phyloP scores from a whole-genome alignment of 2,329 filamentous ascomycete species.

The Proliferodiscus dingleyae region DNA sequence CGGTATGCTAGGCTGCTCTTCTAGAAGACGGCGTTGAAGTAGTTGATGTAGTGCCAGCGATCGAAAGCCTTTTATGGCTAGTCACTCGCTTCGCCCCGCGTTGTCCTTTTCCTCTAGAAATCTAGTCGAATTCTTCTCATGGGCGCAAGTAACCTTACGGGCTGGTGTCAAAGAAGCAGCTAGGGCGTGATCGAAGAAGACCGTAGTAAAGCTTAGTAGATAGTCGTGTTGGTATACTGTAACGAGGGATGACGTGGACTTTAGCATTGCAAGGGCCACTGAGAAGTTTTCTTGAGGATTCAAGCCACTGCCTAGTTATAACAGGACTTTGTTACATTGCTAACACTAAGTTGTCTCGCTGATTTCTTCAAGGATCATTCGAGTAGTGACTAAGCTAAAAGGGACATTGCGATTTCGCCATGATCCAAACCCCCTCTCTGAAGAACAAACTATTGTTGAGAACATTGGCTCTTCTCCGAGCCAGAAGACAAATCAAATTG shows the following conservation, averaged over 20 bases:
- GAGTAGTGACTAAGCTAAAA: background rate
- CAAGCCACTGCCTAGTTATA: background rate
- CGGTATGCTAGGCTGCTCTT: too few species aligned
- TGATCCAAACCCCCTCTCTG: background rate
- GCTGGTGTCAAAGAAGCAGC: too few species aligned
- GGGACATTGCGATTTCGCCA: background rate
- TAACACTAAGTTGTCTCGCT: background rate
- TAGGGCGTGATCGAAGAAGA: too few species aligned
- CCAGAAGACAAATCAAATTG: conserved; percentile 6
- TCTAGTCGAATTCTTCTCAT: too few species aligned
- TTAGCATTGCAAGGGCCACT: background rate
- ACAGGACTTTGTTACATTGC: background rate
- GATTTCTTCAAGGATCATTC: background rate
- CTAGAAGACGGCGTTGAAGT: too few species aligned
- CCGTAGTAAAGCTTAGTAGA: too few species aligned
- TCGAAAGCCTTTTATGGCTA: too few species aligned
- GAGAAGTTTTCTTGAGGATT: background rate
- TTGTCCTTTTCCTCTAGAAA: too few species aligned
- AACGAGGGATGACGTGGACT: background rate
- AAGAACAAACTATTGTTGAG: conserved; percentile 19
- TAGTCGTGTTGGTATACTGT: too few species aligned
- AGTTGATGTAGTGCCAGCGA: too few species aligned
- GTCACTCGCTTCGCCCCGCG: too few species aligned
- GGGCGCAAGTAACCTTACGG: too few species aligned
- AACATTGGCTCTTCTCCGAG: conserved; percentile 18